Base-by-base conservation (phyloP, 805 yeast species). In the Ogataea nitratoaversa region DNA sequence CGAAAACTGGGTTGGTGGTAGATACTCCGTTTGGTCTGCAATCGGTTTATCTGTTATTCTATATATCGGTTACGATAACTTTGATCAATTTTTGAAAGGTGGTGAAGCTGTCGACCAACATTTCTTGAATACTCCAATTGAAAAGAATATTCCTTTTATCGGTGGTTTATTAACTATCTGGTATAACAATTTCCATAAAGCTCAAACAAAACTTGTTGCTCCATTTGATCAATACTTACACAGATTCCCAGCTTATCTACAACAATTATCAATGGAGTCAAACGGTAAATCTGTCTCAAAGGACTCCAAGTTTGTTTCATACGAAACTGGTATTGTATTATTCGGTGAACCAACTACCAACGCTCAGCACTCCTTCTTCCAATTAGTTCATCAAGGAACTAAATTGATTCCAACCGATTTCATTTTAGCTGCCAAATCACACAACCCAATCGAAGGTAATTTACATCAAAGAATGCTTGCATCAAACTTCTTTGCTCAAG, bases 21-120 rank as follows among this genome's bases (percentile, higher is more conserved):
- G 99, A 70, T 93, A 93, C 82, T 93, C 99, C n/a, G 99, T 93
- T 47, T 93, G 99, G 99, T 86, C 96, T 32, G 95, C 99, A 49
- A 93, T 93, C 66, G 99, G 99, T 47, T 79, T 93, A 56, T 86
- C 96, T 22, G 91, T 93, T 49, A 95, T 95, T 56, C 70, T 93
- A 54, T 93, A 84, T 79, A 83, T 93, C 65, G 99, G 99, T 52
- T 93, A 64, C 66, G 98, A 93, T 50, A 86, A 89, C 78, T 93
- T 93, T 59, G 91, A 86, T 49, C 76, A 76, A 46, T 88, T 93
- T 78, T 76, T 93, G 59, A 85, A 83, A 68, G 99, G 99, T 72
- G 99, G 96, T 49, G 96, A 93, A 73, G 95, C 97, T 38, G 82
- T 90, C 59, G 99, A 93, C 74, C 70, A 82, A 59, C 98, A 93